Base-by-base conservation (phyloP, 352 stramenopile species). In the Phytophthora sp. region DNA sequence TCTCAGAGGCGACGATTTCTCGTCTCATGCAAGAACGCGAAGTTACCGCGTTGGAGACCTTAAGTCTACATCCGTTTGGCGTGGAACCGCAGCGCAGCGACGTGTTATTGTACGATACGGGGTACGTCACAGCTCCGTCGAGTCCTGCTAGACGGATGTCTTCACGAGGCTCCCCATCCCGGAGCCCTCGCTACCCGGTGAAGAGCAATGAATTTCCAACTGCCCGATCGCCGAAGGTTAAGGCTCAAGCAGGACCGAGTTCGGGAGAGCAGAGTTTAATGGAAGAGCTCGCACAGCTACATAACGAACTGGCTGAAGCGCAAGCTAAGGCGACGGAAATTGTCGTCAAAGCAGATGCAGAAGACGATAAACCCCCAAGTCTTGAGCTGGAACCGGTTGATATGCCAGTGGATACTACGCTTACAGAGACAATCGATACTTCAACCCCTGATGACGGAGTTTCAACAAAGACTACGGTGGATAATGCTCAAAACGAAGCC, bases 1-100 rank as follows among this genome's bases (percentile, higher is more conserved):
- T 89, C 0, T 88, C 83, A 0, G 81, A 91, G 57, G 44, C 71
- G 2, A 90, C 80, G 0, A 90, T 89, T 11, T 91, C 81, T 0
- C 67, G 79, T 0, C 74, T 91, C 4, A 77, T 91, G 21, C 79
- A 88, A 64, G 83, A 82, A 3, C 71, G 74, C 3, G 74, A 84
- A 26, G 74, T 81, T 9, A 79, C 71, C 1, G 76, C 76, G 4
- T 38, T 85, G 5, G 76, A 81, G 23, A 77, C 79, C 21, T 46
- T 85, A 52, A 85, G 76, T 42, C 12, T 74, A 0, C 71, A 77
- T 20, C 74, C 74, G 21, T 62, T 84, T 20, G 55, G 55, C 0
- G 41, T 72, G 6, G 54, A 65, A 12, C n/a, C 41, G 0, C 54
- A 66, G 31, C 33, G 46, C 41, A 45, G 38, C 4, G 52, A 66